Evolutionary conservation across 306 rosid genomes (phyloP), one percentile per base, ranked within the genome.

Genomic region (Medicago arabica): DNA sequence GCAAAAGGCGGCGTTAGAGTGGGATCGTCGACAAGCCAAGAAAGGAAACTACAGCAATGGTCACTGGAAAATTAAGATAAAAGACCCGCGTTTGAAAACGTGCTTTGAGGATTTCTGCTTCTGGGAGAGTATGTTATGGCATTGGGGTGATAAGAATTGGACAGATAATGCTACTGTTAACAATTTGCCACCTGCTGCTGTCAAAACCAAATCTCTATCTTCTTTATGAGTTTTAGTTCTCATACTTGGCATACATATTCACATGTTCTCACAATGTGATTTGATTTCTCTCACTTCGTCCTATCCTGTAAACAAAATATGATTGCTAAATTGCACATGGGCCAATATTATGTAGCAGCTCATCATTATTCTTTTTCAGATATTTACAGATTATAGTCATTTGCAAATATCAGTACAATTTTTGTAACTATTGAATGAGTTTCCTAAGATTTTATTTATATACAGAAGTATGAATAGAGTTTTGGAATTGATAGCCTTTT

Each of bases 91-190:
- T 63, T 72, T 92, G 75, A 69, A 86, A 44, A 85, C 83, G 43
- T 88, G 97, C 76, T 83, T 80, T 25, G 92, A 90, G 87, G 86
- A 86, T 28, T 90, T 90, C 82, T 90, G 98, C 84, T 90, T 83
- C 86, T 90, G 94, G 96, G 93, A 90, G 84, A 87, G 88, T 83
- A 90, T 92, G 96, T 69, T 90, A 80, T 80, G 94, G 96, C 97
- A 92, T 69, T 86, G 90, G 90, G 93, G 93, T 62, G 95, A 91
- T 36, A 87, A 84, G 79, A 91, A 87, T 82, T 91, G 94, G 95
- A 87, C 92, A 47, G 88, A 87, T 59, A 87, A 91, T 78, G 79
- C 89, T 71, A 83, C 86, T 47, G 79, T 54, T 83, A 57, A 72
- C 74, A 81, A 80, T 50, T 50, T 83, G 17, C 62, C 82, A 61